Evolutionary conservation across 306 rosid genomes (phyloP).

Genomic region (Cicer pinnatifidum): DNA sequence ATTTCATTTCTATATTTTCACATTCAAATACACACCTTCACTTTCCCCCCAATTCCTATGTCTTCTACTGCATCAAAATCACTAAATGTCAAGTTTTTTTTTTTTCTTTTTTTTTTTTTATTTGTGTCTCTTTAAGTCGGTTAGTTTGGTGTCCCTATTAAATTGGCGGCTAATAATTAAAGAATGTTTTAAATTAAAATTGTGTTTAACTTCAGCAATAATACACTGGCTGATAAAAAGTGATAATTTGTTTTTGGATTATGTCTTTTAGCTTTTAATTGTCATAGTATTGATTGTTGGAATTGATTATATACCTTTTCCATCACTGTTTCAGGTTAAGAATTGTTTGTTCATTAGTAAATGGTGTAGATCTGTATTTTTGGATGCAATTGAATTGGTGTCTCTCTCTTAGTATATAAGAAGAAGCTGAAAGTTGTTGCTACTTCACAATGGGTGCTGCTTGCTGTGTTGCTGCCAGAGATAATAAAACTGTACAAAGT

Average conservation of each 20-base stretch:
- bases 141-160: not conserved
- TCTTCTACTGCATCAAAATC: not conserved
- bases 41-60: not conserved
- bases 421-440: conserved; percentile 30
- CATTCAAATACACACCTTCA: too few species aligned
- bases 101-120: not conserved
- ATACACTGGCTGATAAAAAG: not conserved
- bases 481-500: conserved; percentile 52
- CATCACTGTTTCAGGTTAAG: conserved; percentile 35
- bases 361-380: conserved; percentile 23
- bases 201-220: not conserved
- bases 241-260: conserved; percentile 17
- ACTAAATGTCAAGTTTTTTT: not conserved
- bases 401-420: conserved; percentile 14
- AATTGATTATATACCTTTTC: conserved; percentile 40
- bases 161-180: not conserved
- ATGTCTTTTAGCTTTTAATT: conserved; percentile 9
- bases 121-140: not conserved
- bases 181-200: conserved; percentile 6
- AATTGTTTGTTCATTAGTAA: conserved; percentile 2
- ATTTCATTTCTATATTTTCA: too few species aligned
- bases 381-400: conserved; percentile 17
- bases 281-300: conserved; percentile 8
- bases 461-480: conserved; percentile 58
- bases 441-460: conserved; percentile 55